Evolutionary conservation across 2,329 filamentous ascomycete genomes (phyloP).

Genomic region (Phyllosticta capitalensis): DNA sequence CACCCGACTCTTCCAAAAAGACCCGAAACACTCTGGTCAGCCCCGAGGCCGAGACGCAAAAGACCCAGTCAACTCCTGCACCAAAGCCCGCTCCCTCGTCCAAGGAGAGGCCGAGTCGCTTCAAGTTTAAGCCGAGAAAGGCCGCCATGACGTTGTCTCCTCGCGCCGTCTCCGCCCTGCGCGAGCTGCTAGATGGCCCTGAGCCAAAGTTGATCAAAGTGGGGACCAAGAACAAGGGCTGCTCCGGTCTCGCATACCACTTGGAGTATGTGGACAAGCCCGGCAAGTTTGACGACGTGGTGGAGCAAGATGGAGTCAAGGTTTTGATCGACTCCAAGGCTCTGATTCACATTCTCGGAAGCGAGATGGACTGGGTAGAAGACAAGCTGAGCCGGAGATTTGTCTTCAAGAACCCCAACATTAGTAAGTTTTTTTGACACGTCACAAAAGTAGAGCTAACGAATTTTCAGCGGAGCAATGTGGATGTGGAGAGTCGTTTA

Average conservation of each 20-base stretch:
- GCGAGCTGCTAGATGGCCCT: constrained; percentile 68
- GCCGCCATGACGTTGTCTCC: constrained; percentile 83
- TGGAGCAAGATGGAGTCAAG: constrained; percentile 93
- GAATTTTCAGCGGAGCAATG: constrained; percentile 71
- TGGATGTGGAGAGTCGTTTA: constrained; percentile 94
- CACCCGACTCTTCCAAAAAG: neutral
- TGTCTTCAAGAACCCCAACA: constrained; percentile 94
- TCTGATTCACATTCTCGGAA: constrained; percentile 94
- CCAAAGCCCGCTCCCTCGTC: constrained; percentile 18
- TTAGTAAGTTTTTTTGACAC: constrained; percentile 58
- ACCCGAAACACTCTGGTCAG: constrained; percentile 34
- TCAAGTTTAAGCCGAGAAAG: constrained; percentile 71
- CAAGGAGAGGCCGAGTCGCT: constrained; percentile 47
- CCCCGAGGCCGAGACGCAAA: constrained; percentile 58
- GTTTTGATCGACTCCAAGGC: constrained; percentile 97
- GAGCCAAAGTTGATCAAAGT: constrained; percentile 90
- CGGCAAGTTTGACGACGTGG: constrained; percentile 76
- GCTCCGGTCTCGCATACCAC: constrained; percentile 86
- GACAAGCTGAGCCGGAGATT: constrained; percentile 90
- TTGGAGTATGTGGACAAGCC: constrained; percentile 92
- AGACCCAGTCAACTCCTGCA: constrained; percentile 38
- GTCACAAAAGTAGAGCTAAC: constrained; percentile 17
- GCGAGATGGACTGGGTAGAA: constrained; percentile 98
- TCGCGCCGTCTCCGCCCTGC: constrained; percentile 69
- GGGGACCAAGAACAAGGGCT: constrained; percentile 87